Evolutionary conservation across 176 grass and related monocot species (phyloP).

Genomic region (Metroxylon sagu): DNA sequence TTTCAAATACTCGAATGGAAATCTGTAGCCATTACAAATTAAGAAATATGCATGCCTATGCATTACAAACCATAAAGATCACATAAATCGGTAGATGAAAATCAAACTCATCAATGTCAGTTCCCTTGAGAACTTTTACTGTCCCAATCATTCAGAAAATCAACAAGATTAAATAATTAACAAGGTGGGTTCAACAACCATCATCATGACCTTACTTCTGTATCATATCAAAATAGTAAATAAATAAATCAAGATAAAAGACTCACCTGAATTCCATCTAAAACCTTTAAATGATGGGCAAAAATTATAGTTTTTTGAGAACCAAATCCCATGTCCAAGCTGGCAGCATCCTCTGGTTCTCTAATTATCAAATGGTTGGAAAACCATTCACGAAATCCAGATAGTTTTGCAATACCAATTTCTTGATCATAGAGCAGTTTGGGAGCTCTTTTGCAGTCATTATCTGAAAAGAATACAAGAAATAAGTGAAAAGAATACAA

Average conservation of each 20-base stretch:
- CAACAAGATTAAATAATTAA: too few species aligned
- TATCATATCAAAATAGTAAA: neutral
- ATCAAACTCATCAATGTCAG: too few species aligned
- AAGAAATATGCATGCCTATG: too few species aligned
- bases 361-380: constrained; percentile 55
- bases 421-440: constrained; percentile 58
- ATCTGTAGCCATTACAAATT: too few species aligned
- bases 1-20: too few species aligned
- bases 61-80: too few species aligned
- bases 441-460: constrained; percentile 52
- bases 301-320: constrained; percentile 94
- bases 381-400: constrained; percentile 88
- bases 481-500: constrained; percentile 6
- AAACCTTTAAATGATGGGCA: constrained; percentile 90
- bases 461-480: constrained; percentile 20
- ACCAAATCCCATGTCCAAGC: constrained; percentile 33
- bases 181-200: too few species aligned
- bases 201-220: too few species aligned
- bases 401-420: constrained; percentile 89
- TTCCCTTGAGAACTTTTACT: too few species aligned
- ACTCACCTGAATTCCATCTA: constrained; percentile 94
- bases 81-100: too few species aligned
- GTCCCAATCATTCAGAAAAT: too few species aligned
- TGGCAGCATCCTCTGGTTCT: constrained; percentile 30
- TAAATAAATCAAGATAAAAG: constrained; percentile 6